These are phyloP conservation scores for Trematosphaeria pertusa DNA, from an alignment of 2,329 filamentous ascomycete species.

Conservation along the genomic window DNA sequence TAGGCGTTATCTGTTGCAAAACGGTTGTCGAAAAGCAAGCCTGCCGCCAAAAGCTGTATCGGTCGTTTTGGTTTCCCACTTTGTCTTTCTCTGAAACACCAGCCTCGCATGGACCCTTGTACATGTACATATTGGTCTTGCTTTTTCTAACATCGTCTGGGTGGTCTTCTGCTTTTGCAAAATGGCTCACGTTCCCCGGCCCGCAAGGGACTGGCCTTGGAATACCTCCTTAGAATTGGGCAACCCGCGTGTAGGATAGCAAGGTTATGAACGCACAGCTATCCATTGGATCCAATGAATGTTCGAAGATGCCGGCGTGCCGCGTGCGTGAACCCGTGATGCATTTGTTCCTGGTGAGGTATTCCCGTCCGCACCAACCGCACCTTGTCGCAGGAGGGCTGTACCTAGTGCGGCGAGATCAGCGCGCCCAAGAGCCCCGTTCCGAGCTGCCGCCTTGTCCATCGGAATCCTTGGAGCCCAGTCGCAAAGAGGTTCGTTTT, in stretches of 20 bases:
- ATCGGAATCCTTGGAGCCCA: no score
- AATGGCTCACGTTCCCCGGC: slow-evolving; percentile 11
- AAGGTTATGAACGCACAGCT: slow-evolving; percentile 1
- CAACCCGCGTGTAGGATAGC: background rate
- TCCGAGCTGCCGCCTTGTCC: no score
- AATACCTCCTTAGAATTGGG: background rate
- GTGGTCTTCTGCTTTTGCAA: slow-evolving; percentile 19
- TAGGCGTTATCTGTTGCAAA: slow-evolving; percentile 22
- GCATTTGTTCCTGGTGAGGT: slow-evolving; percentile 8
- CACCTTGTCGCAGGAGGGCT: background rate
- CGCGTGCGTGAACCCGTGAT: slow-evolving; percentile 13
- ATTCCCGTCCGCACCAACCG: slow-evolving; percentile 13
- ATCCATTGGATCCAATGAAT: background rate
- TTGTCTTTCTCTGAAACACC: slow-evolving; percentile 1
- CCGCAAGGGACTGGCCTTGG: background rate
- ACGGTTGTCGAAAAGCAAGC: slow-evolving; percentile 25
- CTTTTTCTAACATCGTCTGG: slow-evolving; percentile 9
- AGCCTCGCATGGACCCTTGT: slow-evolving; percentile 11
- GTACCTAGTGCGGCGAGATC: background rate
- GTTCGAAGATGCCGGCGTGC: background rate
- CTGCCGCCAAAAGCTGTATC: slow-evolving; percentile 13
- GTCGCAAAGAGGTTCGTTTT: no score
- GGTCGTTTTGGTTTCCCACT: slow-evolving; percentile 7
- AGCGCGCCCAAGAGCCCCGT: background rate
- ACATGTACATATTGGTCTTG: slow-evolving; percentile 10